Conservation (phyloP, 2,329 filamentous ascomycete species). For the Aspergillus brasiliensis region DNA sequence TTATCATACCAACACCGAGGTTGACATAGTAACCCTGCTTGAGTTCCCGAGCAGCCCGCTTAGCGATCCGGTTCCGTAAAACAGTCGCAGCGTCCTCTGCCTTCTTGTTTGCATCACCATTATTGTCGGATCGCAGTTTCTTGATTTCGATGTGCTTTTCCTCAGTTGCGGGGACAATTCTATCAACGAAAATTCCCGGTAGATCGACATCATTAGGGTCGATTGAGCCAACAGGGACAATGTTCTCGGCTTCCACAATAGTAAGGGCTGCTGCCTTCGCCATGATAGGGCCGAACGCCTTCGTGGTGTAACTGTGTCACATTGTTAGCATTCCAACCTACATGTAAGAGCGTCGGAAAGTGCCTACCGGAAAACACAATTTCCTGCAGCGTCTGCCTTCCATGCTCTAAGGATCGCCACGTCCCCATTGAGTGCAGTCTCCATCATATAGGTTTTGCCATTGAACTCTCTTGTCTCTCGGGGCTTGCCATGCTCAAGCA, state of each 20-base stretch:
- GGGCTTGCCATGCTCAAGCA: conserved; percentile 68
- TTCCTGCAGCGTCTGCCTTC: conserved; percentile 75
- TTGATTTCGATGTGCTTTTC: conserved; percentile 72
- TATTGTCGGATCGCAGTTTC: conserved; percentile 54
- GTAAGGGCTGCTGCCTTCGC: conserved; percentile 76
- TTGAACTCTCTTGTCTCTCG: conserved; percentile 74
- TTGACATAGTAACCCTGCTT: conserved; percentile 56
- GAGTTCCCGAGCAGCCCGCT: conserved; percentile 76
- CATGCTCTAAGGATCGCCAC: conserved; percentile 76
- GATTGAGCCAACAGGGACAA: conserved; percentile 73
- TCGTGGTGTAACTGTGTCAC: conserved; percentile 62
- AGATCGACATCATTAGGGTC: conserved; percentile 74
- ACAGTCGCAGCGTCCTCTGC: conserved; percentile 35
- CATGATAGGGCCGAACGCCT: conserved; percentile 74
- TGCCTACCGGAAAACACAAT: conserved; percentile 72
- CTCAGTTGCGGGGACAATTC: conserved; percentile 73
- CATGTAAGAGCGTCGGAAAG: conserved; percentile 21
- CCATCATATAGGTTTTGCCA: conserved; percentile 74
- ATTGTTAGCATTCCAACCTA: conserved; percentile 20
- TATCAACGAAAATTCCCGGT: conserved; percentile 79
- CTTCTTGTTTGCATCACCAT: conserved; percentile 41
- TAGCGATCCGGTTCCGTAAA: conserved; percentile 65
- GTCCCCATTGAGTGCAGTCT: conserved; percentile 73
- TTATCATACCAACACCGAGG: conserved; percentile 34
- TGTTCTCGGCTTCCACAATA: conserved; percentile 83